A percentile compares a stretch with the other conserved stretches of the same genome.
Evolutionary conservation across 352 stramenopile species (phyloP).

Genomic region (Phytopythium aichiense): DNA sequence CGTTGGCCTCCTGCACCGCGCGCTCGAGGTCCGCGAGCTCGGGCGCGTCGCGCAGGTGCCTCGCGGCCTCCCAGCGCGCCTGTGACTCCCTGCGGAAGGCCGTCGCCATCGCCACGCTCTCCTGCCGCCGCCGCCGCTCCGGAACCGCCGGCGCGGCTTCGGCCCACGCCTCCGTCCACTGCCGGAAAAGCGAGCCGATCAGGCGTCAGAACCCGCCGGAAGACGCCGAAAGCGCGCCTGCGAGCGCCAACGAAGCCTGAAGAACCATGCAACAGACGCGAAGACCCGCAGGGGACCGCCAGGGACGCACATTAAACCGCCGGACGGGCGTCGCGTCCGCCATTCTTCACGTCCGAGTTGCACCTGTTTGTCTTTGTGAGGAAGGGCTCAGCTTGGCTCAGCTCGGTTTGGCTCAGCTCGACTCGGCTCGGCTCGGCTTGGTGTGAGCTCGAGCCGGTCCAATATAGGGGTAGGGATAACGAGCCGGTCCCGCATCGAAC

Average conservation of each 20-base stretch:
- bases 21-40: conserved; percentile 36
- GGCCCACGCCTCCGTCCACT: conserved; percentile 1
- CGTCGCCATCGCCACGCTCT: conserved; percentile 35
- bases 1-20: conserved; percentile 8
- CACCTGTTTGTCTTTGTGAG: background rate
- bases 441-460: background rate
- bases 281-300: no score
- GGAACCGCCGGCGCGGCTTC: background rate
- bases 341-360: background rate
- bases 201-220: background rate
- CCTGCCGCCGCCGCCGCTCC: conserved; percentile 5
- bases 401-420: no score
- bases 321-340: background rate
- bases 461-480: background rate
- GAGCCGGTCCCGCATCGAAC: background rate
- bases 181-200: background rate
- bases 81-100: conserved; percentile 45
- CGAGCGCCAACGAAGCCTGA: background rate
- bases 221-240: background rate
- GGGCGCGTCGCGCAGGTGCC: conserved; percentile 41
- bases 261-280: background rate
- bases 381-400: no score
- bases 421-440: no score
- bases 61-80: conserved; percentile 36
- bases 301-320: conserved; percentile 4